Evolutionary conservation across 1,139 yeast species (phyloP), one percentile per base, ranked within the genome.

Genomic region (Geotrichum candidum): DNA sequence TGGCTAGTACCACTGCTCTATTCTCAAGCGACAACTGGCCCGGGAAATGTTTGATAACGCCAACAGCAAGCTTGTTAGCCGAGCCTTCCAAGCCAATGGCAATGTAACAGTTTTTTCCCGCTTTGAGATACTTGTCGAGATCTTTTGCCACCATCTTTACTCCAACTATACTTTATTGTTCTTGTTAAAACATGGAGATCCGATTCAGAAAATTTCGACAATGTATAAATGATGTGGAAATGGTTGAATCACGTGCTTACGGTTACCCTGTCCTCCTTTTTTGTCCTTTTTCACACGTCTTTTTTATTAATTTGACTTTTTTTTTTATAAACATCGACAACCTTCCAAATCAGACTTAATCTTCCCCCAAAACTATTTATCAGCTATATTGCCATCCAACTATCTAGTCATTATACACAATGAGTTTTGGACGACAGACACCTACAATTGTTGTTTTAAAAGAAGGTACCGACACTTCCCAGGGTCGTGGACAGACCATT

Each of bases 381-480:
- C 53, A 51, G 33, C 13, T 51, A 29, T 33, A 9, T 51, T 15
- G 48, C 48, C 48, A n/a, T 41, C 48, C 22, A 41, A 41, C 22
- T n/a, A 41, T 41, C 22, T 41, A 41, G 22, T 9, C 9, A n/a
- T 41, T 41, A 38, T 38, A 41, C 48, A 45, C n/a, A 64, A 91
- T 91, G 97, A 88, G 89, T 72, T 90, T 90, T 74, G 89, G 94
- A 68, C 88, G 88, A 59, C 96, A 90, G 75, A 88, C 97, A 52
- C 99, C 99, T 60, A 94, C 99, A 45, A 90, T 94, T 72, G 98
- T 94, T 69, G 99, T 94, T 61, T 84, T 94, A 66, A 92, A 92
- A 73, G 99, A 94, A 76, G 99, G 99, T 59, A 94, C 99, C 6
- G 99, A 94, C 73, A 80, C 96, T 46, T 89, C 97, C 15, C 99